phyloP scores from a whole-genome alignment of 1,284 basidiomycete genomes.

The Ceratobasidium theobromae region DNA sequence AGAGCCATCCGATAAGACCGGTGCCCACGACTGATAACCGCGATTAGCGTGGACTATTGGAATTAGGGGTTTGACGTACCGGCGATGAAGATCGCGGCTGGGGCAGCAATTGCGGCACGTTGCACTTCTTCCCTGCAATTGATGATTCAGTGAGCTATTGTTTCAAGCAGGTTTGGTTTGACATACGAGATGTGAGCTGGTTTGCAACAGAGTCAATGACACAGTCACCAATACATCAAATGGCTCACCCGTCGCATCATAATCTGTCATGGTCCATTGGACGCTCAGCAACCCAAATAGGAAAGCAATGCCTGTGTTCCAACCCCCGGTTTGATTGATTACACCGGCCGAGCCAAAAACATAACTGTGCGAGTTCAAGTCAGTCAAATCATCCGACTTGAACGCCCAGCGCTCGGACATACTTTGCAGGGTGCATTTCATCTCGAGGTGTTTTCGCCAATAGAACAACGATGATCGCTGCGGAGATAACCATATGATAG shows the following conservation, averaged over 20 bases:
- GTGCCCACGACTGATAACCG: conserved; percentile 68
- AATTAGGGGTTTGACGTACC: conserved; percentile 43
- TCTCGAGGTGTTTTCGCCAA: conserved; percentile 73
- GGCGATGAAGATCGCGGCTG: conserved; percentile 81
- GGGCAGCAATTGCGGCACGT: conserved; percentile 78
- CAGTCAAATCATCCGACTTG: not conserved
- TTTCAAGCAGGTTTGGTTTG: not conserved
- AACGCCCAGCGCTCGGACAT: not conserved
- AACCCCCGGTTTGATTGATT: conserved; percentile 76
- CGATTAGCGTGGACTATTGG: not conserved
- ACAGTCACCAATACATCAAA: not conserved
- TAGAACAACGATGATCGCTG: conserved; percentile 82
- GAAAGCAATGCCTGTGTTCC: conserved; percentile 80
- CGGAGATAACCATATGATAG: conserved; percentile 4
- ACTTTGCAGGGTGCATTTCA: conserved; percentile 67
- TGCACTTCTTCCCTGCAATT: conserved; percentile 73
- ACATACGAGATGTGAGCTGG: conserved; percentile 82
- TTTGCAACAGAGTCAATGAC: not conserved
- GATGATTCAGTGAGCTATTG: not conserved
- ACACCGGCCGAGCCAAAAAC: conserved; percentile 74
- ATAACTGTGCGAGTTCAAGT: conserved; percentile 55
- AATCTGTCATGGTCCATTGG: conserved; percentile 75
- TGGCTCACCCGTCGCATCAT: conserved; percentile 19
- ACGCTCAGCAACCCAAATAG: conserved; percentile 86
- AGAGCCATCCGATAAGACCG: conserved; percentile 77